A percentile compares a stretch with the other conserved stretches of the same genome.
Conservation (phyloP, 805 yeast genomes). For the Candida methanosorbosa region DNA sequence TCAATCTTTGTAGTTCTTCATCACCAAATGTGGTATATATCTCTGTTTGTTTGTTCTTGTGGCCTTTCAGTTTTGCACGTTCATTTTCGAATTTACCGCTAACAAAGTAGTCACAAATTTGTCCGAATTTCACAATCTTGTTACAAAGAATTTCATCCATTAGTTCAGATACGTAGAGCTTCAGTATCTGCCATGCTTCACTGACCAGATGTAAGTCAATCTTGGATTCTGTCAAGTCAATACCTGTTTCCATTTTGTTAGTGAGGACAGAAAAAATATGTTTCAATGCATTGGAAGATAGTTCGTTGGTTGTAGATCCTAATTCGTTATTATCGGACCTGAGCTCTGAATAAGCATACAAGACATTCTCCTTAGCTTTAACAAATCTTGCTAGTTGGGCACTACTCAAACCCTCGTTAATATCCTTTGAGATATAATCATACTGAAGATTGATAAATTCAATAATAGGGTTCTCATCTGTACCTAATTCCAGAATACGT, state of each 20-base stretch:
- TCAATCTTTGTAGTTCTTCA: constrained; percentile 32
- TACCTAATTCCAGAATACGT: constrained; percentile 55
- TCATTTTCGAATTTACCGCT: constrained; percentile 35
- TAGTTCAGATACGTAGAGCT: constrained; percentile 28
- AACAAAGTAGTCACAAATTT: constrained; percentile 43
- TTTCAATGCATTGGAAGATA: constrained; percentile 13
- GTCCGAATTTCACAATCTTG: constrained; percentile 44
- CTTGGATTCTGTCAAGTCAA: too few relatives aligned
- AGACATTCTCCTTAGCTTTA: constrained; percentile 30
- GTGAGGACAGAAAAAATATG: too few relatives aligned
- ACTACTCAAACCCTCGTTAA: constrained; percentile 31
- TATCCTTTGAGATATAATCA: constrained; percentile 26
- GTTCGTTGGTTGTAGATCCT: too few relatives aligned
- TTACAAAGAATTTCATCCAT: constrained; percentile 23
- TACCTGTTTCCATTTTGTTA: too few relatives aligned
- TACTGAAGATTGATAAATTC: constrained; percentile 52
- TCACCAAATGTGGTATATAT: constrained; percentile 32
- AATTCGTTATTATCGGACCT: too few relatives aligned
- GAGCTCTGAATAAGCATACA: constrained; percentile 24
- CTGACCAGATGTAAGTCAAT: constrained; percentile 49
- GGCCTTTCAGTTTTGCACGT: constrained; percentile 3
- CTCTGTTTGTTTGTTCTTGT: constrained; percentile 16
- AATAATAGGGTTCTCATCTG: constrained; percentile 51
- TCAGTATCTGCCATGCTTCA: constrained; percentile 51
- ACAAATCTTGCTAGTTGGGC: constrained; percentile 32